phyloP scores from a whole-genome alignment of 2,329 filamentous ascomycete species.

The Pyricularia grisea region DNA sequence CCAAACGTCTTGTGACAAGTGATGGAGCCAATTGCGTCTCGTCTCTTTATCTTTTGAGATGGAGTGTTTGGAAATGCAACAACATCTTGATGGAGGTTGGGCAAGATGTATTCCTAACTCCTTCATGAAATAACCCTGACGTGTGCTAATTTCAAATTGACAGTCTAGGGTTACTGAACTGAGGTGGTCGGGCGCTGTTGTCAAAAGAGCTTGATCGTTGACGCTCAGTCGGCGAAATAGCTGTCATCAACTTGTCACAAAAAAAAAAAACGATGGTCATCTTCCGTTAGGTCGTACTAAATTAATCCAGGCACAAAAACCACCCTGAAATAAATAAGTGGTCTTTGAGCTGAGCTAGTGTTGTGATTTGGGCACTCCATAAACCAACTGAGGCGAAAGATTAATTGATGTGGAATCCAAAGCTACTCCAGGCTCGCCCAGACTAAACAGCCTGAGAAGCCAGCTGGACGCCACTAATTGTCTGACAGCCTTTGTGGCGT shows the following conservation, averaged over 20 bases:
- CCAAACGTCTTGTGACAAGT: background rate
- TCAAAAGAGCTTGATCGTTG: too few species aligned
- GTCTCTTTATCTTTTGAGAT: background rate
- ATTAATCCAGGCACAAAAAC: background rate
- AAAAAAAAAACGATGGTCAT: background rate
- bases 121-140: too few species aligned
- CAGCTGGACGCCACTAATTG: background rate
- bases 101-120: too few species aligned
- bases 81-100: too few species aligned
- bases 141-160: too few species aligned
- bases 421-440: background rate
- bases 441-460: background rate
- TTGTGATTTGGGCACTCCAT: background rate
- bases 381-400: background rate
- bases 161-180: too few species aligned
- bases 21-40: background rate
- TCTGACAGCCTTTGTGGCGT: background rate
- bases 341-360: background rate
- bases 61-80: too few species aligned
- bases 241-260: background rate
- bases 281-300: background rate
- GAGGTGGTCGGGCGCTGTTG: too few species aligned
- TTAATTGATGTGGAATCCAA: background rate
- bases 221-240: too few species aligned
- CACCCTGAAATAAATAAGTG: background rate